Conservation (phyloP, 2,329 filamentous ascomycete species). For the Talaromyces funiculosus region DNA sequence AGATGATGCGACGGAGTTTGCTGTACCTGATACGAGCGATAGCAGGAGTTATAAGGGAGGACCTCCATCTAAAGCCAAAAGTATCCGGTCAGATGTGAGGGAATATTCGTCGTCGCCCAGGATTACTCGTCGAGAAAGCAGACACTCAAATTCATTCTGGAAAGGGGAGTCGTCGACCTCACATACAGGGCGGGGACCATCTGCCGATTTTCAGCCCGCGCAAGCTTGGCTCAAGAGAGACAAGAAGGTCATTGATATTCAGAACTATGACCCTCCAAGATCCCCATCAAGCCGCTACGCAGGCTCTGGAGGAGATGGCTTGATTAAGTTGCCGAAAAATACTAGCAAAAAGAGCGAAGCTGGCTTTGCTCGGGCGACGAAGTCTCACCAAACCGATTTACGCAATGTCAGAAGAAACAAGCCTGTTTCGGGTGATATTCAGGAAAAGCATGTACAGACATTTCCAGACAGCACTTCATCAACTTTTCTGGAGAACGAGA, state of each 20-base stretch:
- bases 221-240: constrained; percentile 13
- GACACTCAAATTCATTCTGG: constrained; percentile 4
- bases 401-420: constrained; percentile 9
- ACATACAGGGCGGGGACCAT: not conserved
- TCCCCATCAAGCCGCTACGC: constrained; percentile 25
- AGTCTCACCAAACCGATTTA: constrained; percentile 5
- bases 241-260: constrained; percentile 16
- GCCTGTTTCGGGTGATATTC: not conserved
- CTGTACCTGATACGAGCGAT: constrained; percentile 26
- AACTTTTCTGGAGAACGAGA: not conserved
- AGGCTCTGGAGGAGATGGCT: not conserved
- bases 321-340: not conserved
- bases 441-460: not conserved
- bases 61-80: not conserved
- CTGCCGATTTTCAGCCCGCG: constrained; percentile 2
- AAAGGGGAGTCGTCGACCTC: not conserved
- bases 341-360: not conserved
- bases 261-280: constrained; percentile 31
- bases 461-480: not conserved
- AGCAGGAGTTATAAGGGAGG: constrained; percentile 12
- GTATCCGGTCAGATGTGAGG: not conserved
- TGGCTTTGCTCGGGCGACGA: not conserved
- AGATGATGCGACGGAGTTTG: not conserved
- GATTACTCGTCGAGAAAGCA: not conserved
- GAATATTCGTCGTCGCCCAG: not conserved